These are phyloP conservation scores for Rhizopogon vinicolor DNA, from an alignment of 768 basidiomycete species.

Conservation along the genomic window DNA sequence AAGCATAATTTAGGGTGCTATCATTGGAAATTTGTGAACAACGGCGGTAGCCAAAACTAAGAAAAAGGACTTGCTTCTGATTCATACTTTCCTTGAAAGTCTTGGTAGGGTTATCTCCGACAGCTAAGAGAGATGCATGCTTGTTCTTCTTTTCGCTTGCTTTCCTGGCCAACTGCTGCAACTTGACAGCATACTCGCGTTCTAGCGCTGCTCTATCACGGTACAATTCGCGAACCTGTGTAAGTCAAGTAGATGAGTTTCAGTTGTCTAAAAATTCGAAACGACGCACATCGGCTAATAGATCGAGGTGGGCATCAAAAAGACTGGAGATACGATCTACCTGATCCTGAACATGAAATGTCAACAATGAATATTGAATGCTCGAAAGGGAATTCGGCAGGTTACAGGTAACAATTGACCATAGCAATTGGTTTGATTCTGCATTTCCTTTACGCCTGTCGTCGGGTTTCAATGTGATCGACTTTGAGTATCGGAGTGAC, in stretches of 20 bases:
- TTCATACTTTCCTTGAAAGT: conserved; percentile 48
- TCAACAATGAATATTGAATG: conserved; percentile 6
- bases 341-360: conserved; percentile 51
- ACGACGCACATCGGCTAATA: conserved; percentile 56
- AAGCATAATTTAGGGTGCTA: conserved; percentile 74
- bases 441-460: not conserved
- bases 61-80: conserved; percentile 41
- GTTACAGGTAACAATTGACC: conserved; percentile 54
- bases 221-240: conserved; percentile 70
- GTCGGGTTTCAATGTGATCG: not conserved
- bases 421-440: conserved; percentile 30
- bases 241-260: conserved; percentile 1
- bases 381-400: conserved; percentile 1
- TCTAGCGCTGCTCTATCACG: conserved; percentile 63
- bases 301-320: conserved; percentile 62
- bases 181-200: conserved; percentile 72
- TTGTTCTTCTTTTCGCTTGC: conserved; percentile 68
- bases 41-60: not conserved
- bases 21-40: conserved; percentile 12
- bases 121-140: conserved; percentile 45
- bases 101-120: conserved; percentile 69
- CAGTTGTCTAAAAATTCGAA: not conserved
- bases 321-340: conserved; percentile 55
- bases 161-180: conserved; percentile 62
- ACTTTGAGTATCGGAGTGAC: too few species aligned